Percentiles rank a stretch among this genome's conserved stretches.
Evolutionary conservation across 139 green algal species (phyloP).

Genomic region (Chara braunii): DNA sequence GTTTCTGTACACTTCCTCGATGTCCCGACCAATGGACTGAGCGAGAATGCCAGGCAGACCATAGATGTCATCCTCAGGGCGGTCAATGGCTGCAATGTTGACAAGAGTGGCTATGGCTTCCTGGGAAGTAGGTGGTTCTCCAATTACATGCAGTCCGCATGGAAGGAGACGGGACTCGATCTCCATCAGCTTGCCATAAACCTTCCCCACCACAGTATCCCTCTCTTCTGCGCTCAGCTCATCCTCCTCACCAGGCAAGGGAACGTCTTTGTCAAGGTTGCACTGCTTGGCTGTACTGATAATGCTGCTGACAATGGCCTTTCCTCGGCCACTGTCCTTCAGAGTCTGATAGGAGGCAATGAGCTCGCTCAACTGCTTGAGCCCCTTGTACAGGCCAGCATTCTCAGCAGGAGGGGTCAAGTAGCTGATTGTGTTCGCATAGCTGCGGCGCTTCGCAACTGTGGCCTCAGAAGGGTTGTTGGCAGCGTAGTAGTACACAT

Average conservation of each 20-base stretch:
- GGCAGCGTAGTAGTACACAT: constrained; percentile 99
- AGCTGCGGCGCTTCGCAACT: constrained; percentile 96
- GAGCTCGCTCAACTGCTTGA: constrained; percentile 83
- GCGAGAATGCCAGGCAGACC: constrained; percentile 88
- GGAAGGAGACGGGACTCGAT: constrained; percentile 96
- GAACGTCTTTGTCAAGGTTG: constrained; percentile 94
- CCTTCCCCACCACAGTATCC: constrained; percentile 48
- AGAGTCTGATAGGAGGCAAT: constrained; percentile 89
- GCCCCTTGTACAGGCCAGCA: constrained; percentile 92
- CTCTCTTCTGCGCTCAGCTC: constrained; percentile 65
- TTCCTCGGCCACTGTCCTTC: constrained; percentile 71
- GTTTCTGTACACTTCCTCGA: constrained; percentile 85
- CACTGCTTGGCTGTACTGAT: constrained; percentile 88
- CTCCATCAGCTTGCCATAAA: constrained; percentile 87
- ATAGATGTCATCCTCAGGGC: constrained; percentile 65
- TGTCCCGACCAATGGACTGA: constrained; percentile 67
- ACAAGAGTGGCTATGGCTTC: constrained; percentile 95
- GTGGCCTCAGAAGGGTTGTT: constrained; percentile 99
- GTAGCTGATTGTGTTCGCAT: constrained; percentile 99
- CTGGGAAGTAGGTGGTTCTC: constrained; percentile 74
- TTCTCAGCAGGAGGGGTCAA: constrained; percentile 98
- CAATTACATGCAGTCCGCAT: constrained; percentile 94
- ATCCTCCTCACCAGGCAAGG: constrained; percentile 66
- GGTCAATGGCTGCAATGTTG: constrained; percentile 96
- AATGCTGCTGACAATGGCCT: constrained; percentile 88